Evolutionary conservation across 75 land plant genomes (phyloP).

Genomic region (Larix kaempferi): DNA sequence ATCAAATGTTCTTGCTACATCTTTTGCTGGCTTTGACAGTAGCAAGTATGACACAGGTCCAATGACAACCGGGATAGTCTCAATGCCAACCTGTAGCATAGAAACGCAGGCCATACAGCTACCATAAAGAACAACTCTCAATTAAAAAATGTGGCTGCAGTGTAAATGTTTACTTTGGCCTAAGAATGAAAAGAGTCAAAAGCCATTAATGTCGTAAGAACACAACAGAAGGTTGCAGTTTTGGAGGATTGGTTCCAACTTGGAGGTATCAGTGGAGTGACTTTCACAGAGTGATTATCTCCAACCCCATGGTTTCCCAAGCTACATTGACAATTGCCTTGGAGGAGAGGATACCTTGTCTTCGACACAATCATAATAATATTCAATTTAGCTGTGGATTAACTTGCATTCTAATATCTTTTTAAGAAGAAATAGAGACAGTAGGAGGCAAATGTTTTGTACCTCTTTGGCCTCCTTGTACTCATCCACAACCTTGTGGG

Average conservation of each 20-base stretch:
- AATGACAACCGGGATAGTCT: constrained; percentile 52
- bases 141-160: not conserved
- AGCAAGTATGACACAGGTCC: constrained; percentile 67
- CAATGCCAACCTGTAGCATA: constrained; percentile 43
- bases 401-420: constrained; percentile 11
- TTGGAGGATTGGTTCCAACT: too few relatives aligned
- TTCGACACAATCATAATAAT: constrained; percentile 13
- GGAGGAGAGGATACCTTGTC: too few relatives aligned
- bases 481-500: constrained; percentile 44
- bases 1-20: constrained; percentile 51
- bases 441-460: not conserved
- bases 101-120: not conserved
- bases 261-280: constrained; percentile 12
- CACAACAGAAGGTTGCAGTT: too few relatives aligned
- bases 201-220: not conserved
- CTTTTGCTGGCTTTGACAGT: constrained; percentile 66
- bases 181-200: not conserved
- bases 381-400: constrained; percentile 19
- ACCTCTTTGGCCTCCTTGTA: constrained; percentile 61
- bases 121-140: not conserved
- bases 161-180: not conserved
- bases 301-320: constrained; percentile 19
- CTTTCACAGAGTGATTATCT: constrained; percentile 13
- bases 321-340: too few relatives aligned
- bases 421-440: constrained; percentile 7